Conservation (phyloP, 139 green algal species). For the Coelastrella sp. region DNA sequence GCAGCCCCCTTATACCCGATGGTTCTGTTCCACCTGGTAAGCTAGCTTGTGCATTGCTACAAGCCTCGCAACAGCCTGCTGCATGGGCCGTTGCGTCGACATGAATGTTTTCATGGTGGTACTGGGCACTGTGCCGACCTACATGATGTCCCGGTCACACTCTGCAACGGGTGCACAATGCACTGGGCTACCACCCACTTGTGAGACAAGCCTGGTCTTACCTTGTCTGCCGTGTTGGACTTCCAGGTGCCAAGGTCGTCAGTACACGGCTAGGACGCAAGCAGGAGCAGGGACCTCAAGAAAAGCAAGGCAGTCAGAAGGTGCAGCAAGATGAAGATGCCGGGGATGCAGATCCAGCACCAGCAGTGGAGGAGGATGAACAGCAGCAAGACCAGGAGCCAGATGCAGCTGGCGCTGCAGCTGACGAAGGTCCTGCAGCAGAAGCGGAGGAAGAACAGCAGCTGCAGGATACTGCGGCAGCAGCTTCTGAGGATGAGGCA, state of each 20-base stretch:
- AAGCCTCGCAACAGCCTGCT: no score
- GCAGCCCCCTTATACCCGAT: conserved; percentile 17
- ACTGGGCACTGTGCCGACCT: no score
- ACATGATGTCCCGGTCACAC: no score
- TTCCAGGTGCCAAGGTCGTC: conserved; percentile 21
- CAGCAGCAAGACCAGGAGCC: neutral
- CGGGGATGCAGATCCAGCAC: neutral
- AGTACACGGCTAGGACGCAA: neutral
- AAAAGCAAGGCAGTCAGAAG: neutral
- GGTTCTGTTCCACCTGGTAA: conserved; percentile 25
- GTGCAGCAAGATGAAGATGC: neutral
- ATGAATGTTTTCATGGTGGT: no score
- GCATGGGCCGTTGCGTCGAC: no score
- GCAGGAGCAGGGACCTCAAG: neutral
- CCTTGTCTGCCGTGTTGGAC: neutral
- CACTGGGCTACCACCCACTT: no score
- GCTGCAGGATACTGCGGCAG: neutral
- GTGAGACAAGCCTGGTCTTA: no score
- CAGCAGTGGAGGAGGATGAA: neutral
- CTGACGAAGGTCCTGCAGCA: neutral
- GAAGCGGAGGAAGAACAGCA: neutral
- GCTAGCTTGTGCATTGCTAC: neutral
- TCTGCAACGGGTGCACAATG: no score
- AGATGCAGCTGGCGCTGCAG: neutral
- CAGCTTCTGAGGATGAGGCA: neutral